Base-by-base conservation (phyloP, 768 basidiomycete genomes). In the Lactifluus echinatus region DNA sequence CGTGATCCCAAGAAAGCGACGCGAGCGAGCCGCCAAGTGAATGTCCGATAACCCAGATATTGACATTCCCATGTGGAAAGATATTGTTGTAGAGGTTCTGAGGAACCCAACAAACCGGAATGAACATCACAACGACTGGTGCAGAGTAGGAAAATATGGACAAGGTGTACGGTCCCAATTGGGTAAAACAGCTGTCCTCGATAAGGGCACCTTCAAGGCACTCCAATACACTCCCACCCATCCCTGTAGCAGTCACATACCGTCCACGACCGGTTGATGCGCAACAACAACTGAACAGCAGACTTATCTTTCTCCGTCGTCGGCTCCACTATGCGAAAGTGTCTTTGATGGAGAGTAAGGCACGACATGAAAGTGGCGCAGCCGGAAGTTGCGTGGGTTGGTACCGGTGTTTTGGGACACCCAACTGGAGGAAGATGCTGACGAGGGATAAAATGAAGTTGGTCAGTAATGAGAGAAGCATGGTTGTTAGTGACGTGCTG, bases 251-350 rank as follows among this genome's bases (percentile, higher is more conserved):
- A 98, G 48, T 81, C 86, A 67, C 95, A 98, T 0, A 96, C 95
- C 0, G 95, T 82, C 95, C 95, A 98, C 0, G 90, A 90, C 52
- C 92, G 89, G 33, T 89, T 91, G n/a, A 97, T 89, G 93, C 94
- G 66, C 95, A 98, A 70, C 95, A 98, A 71, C 95, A 98, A 4
- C 91, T 87, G 73, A 95, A 95, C 33, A 98, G 73, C 19, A 94
- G 73, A 66, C 72, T 93, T 95, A 74, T 98, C 95, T 70, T 88
- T 96, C 66, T 76, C 79, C 39, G 81, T 78, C 8, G 94, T 96
- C 12, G 89, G 85, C 5, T 92, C 65, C 84, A 73, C 10, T 77
- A 76, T 2, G 87, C 83, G 1, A 89, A 90, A 0, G 95, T 98
- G n/a, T 95, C 95, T 67, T 98, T 97, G 71, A 97, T 77, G 23